Base-by-base conservation (phyloP, 2,329 filamentous ascomycete genomes). In the Trichothecium roseum region DNA sequence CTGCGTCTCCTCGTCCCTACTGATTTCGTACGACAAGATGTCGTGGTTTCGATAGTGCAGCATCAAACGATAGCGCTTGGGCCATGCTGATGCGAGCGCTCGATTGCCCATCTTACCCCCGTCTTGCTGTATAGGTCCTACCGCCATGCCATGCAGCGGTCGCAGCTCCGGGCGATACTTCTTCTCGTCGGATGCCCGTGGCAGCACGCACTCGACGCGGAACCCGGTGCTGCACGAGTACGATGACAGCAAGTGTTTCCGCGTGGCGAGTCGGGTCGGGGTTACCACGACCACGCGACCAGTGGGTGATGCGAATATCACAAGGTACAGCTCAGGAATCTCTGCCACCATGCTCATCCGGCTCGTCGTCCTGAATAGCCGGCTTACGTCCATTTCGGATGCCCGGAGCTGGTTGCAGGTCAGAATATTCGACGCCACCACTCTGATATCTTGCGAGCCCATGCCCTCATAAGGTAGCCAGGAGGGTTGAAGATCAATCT, bases 21-120 rank as follows among this genome's bases (percentile, higher is more conserved):
- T 63, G 36, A 86, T 55, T 53, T 84, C 78, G 57, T 86, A 88
- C 39, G 71, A 78, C 43, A 85, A 50, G 18, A 88, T 69, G 2
- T 72, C 71, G 46, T 84, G 76, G 54, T 86, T 76, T 39, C 69
- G 68, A 51, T 81, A 88, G 52, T 84, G 77, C 54, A 88, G 57
- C 52, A 89, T 70, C 38, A 89, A 45, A 39, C 81, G 63, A 67
- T 79, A 87, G 38, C 72, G 64, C 42, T 64, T 62, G 40, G 62
- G 54, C 22, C 50, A 41, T 7, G 47, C 40, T 36, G 47, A 42
- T 28, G 41, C 34, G 36, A 37, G 32, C 20, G 45, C 41, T n/a
- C 38, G 41, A 24, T 47, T 35, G 38, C 44, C 46, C 41, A 47
- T 39, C 22, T 41, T 36, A 30, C 41, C 39, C 28, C 31, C 54